These are phyloP conservation scores for Ophiostoma fasciatum DNA, from an alignment of 2,329 filamentous ascomycete species.

Conservation along the genomic window DNA sequence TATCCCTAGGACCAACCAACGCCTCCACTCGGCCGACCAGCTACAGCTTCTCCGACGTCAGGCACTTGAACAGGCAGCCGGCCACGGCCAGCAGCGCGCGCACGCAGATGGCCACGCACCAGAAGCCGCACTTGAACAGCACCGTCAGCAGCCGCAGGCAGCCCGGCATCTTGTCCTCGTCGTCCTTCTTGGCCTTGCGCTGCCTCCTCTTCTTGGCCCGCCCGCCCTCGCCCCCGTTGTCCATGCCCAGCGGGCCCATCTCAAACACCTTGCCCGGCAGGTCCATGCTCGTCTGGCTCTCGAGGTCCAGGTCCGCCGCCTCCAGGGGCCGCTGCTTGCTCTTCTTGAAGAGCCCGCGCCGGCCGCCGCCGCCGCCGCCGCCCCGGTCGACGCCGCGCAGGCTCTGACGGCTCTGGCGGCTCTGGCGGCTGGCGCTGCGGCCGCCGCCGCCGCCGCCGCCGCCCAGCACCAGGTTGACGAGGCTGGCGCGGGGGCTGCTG, in stretches of 20 bases:
- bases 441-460: slow-evolving; percentile 17
- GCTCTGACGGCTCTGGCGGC: too few relatives aligned
- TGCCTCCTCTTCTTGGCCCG: neutral
- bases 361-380: slow-evolving; percentile 13
- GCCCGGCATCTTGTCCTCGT: slow-evolving; percentile 35
- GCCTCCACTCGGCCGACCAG: neutral
- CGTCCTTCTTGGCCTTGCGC: slow-evolving; percentile 16
- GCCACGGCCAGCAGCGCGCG: slow-evolving; percentile 37
- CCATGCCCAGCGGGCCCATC: slow-evolving; percentile 12
- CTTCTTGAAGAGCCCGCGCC: too few relatives aligned
- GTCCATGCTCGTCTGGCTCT: slow-evolving; percentile 40
- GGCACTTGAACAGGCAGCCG: slow-evolving; percentile 34
- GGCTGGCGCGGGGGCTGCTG: slow-evolving; percentile 9
- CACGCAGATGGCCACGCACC: slow-evolving; percentile 40
- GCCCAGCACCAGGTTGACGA: slow-evolving; percentile 10
- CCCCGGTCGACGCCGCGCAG: too few relatives aligned
- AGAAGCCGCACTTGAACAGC: slow-evolving; percentile 43
- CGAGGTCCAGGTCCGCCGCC: slow-evolving; percentile 46
- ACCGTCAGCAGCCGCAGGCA: slow-evolving; percentile 33
- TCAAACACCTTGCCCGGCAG: slow-evolving; percentile 25
- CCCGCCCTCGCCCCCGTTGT: neutral
- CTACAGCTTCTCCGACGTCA: slow-evolving; percentile 28
- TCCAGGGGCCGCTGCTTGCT: slow-evolving; percentile 28
- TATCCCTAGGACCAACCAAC: neutral
- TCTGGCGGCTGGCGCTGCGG: slow-evolving; percentile 16